Base-by-base conservation (phyloP, 2,329 filamentous ascomycete species). In the Alternaria sp. region DNA sequence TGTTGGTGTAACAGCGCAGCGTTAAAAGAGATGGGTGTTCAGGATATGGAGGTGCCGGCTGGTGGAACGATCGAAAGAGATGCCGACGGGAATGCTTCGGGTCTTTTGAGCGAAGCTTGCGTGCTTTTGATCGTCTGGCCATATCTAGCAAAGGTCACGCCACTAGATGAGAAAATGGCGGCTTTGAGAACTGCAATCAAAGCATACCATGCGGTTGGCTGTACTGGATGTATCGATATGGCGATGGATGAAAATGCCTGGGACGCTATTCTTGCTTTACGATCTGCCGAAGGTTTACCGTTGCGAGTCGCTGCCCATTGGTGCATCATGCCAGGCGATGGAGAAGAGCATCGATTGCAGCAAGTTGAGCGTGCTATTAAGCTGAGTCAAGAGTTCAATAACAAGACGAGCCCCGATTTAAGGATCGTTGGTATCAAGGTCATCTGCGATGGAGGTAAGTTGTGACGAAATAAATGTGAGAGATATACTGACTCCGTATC, bases 381-480 rank as follows among this genome's bases (percentile, higher is more conserved):
- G 69, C 76, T 87, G 47, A 78, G 76, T 30, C 67, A 64, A n/a
- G 67, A 80, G 56, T 84, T 81, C 74, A 85, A 82, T 68, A 72
- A 69, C 12, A 59, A 74, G 3, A 82, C 78, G 5, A 81, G 76
- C 48, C 83, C 82, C 1, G 81, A 84, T 62, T 81, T 80, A 56
- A 78, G 85, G 18, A 73, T 90, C 8, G 84, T 87, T 0, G 88
- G 88, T 5, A 83, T 90, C 73, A 90, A 90, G 70, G 74, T 90
- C 22, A 88, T 90, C 39, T 86, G 85, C 66, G 88, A 90, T 60
- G 88, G 88, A 11, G 32, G 16, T n/a, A 38, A 38, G 16, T 38
- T n/a, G 6, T 8, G 16, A 38, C 16, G 6, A 18, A n/a, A 18
- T n/a, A n/a, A 7, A 38, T n/a, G 16, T 38, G 34, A 38, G 6